phyloP scores from a whole-genome alignment of 2,329 filamentous ascomycete species.

The Colletotrichum sp. region DNA sequence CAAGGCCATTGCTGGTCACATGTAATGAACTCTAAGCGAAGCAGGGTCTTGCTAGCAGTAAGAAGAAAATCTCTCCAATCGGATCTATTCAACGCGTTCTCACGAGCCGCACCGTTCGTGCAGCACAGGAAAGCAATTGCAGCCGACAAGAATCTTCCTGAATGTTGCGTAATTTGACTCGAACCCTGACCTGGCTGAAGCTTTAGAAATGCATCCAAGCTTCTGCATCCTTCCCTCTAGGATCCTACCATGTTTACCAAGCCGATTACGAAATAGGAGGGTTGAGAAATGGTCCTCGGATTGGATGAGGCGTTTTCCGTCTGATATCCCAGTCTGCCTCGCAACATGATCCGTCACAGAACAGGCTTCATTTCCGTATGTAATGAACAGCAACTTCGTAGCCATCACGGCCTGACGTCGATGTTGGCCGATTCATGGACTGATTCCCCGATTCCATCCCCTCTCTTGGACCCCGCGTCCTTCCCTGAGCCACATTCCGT shows the following conservation, averaged over 20 bases:
- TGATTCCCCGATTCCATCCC: not conserved
- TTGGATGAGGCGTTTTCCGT: not conserved
- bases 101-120: not conserved
- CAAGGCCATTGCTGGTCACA: slow-evolving; percentile 42
- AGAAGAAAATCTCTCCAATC: not conserved
- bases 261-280: slow-evolving; percentile 4
- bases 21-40: not conserved
- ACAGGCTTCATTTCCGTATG: not conserved
- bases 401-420: not conserved
- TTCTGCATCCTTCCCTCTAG: not conserved
- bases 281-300: not conserved
- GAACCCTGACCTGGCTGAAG: not conserved
- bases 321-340: not conserved
- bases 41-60: not conserved
- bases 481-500: not conserved
- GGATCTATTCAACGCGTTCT: not conserved
- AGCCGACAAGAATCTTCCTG: not conserved
- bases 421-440: not conserved
- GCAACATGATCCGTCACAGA: not conserved
- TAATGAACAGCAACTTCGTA: not conserved
- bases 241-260: not conserved
- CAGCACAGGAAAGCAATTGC: not conserved
- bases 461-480: not conserved
- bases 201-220: not conserved
- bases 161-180: not conserved